A percentile compares a stretch with the other conserved stretches of the same genome.
Evolutionary conservation across 1,139 yeast species (phyloP).

Genomic region (Meyerozyma smithsonii): DNA sequence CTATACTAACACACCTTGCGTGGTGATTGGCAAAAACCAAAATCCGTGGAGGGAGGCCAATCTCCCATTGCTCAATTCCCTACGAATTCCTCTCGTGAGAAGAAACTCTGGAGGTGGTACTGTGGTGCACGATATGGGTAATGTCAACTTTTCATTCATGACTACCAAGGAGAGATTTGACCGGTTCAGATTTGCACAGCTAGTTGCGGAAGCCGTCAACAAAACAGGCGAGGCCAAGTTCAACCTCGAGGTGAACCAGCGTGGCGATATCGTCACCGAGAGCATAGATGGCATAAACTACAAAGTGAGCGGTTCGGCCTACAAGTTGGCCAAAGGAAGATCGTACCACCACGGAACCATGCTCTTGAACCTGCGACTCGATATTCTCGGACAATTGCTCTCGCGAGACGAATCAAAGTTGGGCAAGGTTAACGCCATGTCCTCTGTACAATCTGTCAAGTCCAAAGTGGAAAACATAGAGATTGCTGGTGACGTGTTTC

Average conservation of each 20-base stretch:
- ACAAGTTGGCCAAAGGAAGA: slow-evolving; percentile 73
- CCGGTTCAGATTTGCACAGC: slow-evolving; percentile 54
- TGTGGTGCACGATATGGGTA: slow-evolving; percentile 93
- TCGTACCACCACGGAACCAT: slow-evolving; percentile 97
- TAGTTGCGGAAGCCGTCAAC: slow-evolving; percentile 51
- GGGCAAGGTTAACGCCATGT: slow-evolving; percentile 50
- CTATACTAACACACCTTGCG: slow-evolving; percentile 77
- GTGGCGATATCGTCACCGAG: slow-evolving; percentile 37
- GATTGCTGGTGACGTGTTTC: slow-evolving; percentile 42
- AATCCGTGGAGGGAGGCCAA: slow-evolving; percentile 90
- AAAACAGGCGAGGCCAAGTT: slow-evolving; percentile 17
- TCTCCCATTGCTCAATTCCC: slow-evolving; percentile 48
- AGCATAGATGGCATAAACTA: slow-evolving; percentile 25
- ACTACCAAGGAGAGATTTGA: slow-evolving; percentile 64
- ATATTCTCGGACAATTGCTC: slow-evolving; percentile 52
- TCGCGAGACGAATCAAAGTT: slow-evolving; percentile 40
- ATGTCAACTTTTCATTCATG: slow-evolving; percentile 81
- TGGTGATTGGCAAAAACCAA: slow-evolving; percentile 94
- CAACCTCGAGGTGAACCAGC: slow-evolving; percentile 17
- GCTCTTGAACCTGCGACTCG: slow-evolving; percentile 67
- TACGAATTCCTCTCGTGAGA: slow-evolving; percentile 67
- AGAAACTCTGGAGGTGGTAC: slow-evolving; percentile 95
- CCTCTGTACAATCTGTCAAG: slow-evolving; percentile 69
- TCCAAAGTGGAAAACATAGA: slow-evolving; percentile 69
- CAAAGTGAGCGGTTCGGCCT: slow-evolving; percentile 89